Evolutionary conservation across 169 alveolate genomes (phyloP), one percentile per base, ranked within the genome.

Genomic region (Plasmodium reichenowi): DNA sequence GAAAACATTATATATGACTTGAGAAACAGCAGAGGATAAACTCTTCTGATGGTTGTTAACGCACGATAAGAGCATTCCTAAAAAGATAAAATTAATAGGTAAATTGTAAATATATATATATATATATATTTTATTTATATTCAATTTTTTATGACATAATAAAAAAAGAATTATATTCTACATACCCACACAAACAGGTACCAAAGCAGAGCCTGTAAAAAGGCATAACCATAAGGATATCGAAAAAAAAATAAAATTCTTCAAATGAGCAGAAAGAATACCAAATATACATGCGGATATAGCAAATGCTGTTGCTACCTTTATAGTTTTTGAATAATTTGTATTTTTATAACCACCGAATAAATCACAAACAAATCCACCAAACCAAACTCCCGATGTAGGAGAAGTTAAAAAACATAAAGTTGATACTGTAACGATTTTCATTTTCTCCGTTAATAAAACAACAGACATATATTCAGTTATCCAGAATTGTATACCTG

Each of bases 401-500:
- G 98, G 98, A 2, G 98, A 97, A 12, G 98, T 95, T 6, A 95
- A 78, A 68, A 94, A 94, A 58, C 93, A 89, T 58, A 88, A 70
- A 1, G 96, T 92, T 80, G 94, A 93, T 26, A 94, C 92, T 2
- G 95, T 88, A 52, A 94, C 95, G 45, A 94, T 96, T 22, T 92
- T 52, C 64, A 95, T 90, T 12, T 95, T 94, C 29, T 88, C 88
- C 62, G 93, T 91, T 43, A 95, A 76, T 58, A 95, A 90, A 17
- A 95, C 95, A 45, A 86, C 96, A 54, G 92, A 66, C 86, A 95
- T 83, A 67, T 93, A 92, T 89, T 94, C 95, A 3, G 98, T 96
- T 64, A 95, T 94, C 98, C 98, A 96, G 88, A 93, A 96, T 87
- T 96, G 98, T 10, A 96, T 95, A 56, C 97, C 98, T 0, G 98